Evolutionary conservation across 2,329 filamentous ascomycete genomes (phyloP).

Genomic region (Endocalyx cinctus): DNA sequence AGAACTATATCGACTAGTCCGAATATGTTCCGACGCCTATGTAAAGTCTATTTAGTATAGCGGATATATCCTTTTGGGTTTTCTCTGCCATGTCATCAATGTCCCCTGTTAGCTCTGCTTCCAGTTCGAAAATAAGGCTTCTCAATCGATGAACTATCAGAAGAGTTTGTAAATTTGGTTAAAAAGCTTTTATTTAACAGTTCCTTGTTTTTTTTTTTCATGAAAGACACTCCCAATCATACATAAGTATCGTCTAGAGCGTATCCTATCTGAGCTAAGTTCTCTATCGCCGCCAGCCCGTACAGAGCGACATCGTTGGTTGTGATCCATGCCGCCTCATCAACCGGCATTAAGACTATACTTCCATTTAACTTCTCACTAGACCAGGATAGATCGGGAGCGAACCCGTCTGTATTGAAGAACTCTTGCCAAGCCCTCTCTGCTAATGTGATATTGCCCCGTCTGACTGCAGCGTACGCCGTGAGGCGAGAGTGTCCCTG

Average conservation of each 20-base stretch:
- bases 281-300: conserved; percentile 52
- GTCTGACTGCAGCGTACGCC: conserved; percentile 44
- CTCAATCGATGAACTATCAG: too few relatives aligned
- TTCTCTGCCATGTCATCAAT: too few relatives aligned
- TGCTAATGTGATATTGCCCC: conserved; percentile 42
- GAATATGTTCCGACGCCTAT: too few relatives aligned
- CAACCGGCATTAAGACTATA: conserved; percentile 40
- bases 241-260: conserved; percentile 10
- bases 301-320: conserved; percentile 55
- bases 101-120: too few relatives aligned
- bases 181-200: too few relatives aligned
- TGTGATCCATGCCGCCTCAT: conserved; percentile 53
- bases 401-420: conserved; percentile 42
- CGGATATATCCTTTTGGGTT: too few relatives aligned
- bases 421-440: conserved; percentile 52
- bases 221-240: background rate
- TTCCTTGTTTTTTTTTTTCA: conserved; percentile 26
- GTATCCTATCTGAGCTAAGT: conserved; percentile 38
- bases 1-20: too few relatives aligned
- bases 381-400: conserved; percentile 30
- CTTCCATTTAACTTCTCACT: conserved; percentile 37
- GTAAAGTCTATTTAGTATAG: too few relatives aligned
- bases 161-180: too few relatives aligned
- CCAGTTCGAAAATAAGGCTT: too few relatives aligned
- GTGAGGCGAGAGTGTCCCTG: conserved; percentile 57